These are phyloP conservation scores for Saccharomycopsis oosterbeekiorum DNA, from an alignment of 805 yeast genomes.

Conservation along the genomic window DNA sequence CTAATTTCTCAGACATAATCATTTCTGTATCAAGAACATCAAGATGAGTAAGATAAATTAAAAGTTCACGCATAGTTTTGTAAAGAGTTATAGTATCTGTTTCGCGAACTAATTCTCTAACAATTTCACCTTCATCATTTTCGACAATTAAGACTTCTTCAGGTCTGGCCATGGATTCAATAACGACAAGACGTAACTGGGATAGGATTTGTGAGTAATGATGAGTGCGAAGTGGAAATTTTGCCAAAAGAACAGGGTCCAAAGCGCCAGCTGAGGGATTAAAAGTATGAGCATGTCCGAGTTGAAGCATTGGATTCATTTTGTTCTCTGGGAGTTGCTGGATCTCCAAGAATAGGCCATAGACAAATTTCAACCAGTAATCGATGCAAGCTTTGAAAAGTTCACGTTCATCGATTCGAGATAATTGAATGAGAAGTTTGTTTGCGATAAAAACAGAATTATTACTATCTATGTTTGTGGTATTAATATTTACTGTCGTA, in stretches of 20 bases:
- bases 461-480: conserved; percentile 37
- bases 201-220: conserved; percentile 71
- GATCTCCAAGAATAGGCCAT: conserved; percentile 73
- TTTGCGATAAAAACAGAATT: conserved; percentile 64
- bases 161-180: conserved; percentile 96
- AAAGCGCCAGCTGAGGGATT: conserved; percentile 69
- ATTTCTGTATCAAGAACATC: conserved; percentile 90
- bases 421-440: conserved; percentile 70
- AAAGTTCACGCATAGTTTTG: conserved; percentile 90
- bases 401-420: conserved; percentile 91
- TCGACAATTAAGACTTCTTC: conserved; percentile 96
- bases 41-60: conserved; percentile 90
- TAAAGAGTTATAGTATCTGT: conserved; percentile 93
- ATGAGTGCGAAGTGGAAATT: conserved; percentile 78
- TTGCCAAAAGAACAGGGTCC: conserved; percentile 68
- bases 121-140: conserved; percentile 98
- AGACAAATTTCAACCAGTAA: conserved; percentile 87
- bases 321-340: conserved; percentile 68
- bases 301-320: conserved; percentile 66
- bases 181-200: conserved; percentile 80
- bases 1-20: conserved; percentile 86
- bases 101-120: conserved; percentile 92
- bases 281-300: conserved; percentile 34
- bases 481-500: background rate
- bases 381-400: conserved; percentile 91